These are phyloP conservation scores for Lactarius trivialis DNA, from an alignment of 768 basidiomycete genomes.

Conservation along the genomic window DNA sequence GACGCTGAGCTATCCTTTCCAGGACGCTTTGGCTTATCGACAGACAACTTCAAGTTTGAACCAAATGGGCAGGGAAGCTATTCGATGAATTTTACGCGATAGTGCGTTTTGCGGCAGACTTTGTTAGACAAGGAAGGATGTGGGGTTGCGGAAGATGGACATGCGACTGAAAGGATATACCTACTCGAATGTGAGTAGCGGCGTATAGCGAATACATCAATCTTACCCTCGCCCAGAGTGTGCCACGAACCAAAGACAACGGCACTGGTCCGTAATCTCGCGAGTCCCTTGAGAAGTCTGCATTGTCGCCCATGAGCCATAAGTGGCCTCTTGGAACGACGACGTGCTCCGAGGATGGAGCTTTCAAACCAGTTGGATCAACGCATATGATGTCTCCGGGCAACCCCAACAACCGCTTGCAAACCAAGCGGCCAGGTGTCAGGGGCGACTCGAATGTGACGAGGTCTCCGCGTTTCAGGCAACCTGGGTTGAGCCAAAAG, in stretches of 20 bases:
- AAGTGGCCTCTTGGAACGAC: slow-evolving; percentile 78
- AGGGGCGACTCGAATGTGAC: slow-evolving; percentile 66
- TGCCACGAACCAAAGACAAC: slow-evolving; percentile 66
- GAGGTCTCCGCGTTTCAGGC: slow-evolving; percentile 68
- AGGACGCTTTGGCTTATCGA: slow-evolving; percentile 93
- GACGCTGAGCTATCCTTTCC: neutral
- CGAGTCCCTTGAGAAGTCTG: slow-evolving; percentile 77
- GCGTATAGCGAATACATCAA: neutral
- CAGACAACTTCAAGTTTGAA: slow-evolving; percentile 95
- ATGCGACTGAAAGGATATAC: slow-evolving; percentile 27
- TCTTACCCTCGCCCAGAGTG: slow-evolving; percentile 57
- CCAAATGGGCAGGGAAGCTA: slow-evolving; percentile 96
- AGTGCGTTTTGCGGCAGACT: slow-evolving; percentile 21
- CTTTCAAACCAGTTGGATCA: slow-evolving; percentile 68
- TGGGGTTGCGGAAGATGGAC: slow-evolving; percentile 29
- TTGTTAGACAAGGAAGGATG: slow-evolving; percentile 27
- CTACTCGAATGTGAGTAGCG: slow-evolving; percentile 19
- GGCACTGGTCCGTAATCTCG: slow-evolving; percentile 91
- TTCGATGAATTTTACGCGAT: slow-evolving; percentile 77
- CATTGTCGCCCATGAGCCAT: slow-evolving; percentile 91
- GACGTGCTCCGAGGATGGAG: slow-evolving; percentile 66
- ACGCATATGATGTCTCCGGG: slow-evolving; percentile 87
- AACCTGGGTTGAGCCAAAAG: slow-evolving; percentile 42
- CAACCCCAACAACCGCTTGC: slow-evolving; percentile 86
- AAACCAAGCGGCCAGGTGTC: slow-evolving; percentile 59